Conservation (phyloP, 192 early-diverging fungal genomes). For the Phycomyces blakesleeanus region DNA sequence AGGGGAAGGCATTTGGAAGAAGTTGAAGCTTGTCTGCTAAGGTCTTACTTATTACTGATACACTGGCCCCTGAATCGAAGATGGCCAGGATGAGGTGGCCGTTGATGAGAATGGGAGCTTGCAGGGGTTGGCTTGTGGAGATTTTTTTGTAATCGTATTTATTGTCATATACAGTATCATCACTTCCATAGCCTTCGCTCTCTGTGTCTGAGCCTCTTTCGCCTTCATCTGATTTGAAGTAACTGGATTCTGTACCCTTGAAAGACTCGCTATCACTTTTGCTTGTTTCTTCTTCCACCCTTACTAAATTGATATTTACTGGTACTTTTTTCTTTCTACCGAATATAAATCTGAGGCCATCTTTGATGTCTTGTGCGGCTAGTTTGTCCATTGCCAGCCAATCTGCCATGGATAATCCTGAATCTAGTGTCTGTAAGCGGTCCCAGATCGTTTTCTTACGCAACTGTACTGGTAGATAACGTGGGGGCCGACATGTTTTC, state of each 20-base stretch:
- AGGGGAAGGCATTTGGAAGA: background rate
- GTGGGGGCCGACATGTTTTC: background rate
- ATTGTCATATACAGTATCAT: background rate
- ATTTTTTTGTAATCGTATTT: background rate
- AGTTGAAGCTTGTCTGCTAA: background rate
- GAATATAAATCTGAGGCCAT: background rate
- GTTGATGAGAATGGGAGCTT: background rate
- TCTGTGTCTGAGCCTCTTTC: background rate
- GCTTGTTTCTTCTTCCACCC: background rate
- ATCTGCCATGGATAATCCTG: background rate
- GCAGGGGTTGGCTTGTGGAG: background rate
- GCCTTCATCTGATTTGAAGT: background rate
- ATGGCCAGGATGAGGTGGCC: background rate
- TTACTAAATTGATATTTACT: background rate
- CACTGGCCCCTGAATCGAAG: constrained; percentile 11
- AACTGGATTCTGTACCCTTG: background rate
- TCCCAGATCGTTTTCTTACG: background rate
- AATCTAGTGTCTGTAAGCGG: background rate
- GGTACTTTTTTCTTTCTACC: background rate
- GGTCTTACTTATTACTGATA: background rate
- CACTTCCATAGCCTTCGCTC: background rate
- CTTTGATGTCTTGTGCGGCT: background rate
- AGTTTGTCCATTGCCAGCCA: constrained; percentile 1
- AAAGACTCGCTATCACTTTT: background rate
- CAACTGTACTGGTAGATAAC: background rate